A percentile compares a stretch with the other conserved stretches of the same genome.
phyloP scores from a whole-genome alignment of 352 stramenopile species.

The Pythium sp. region DNA sequence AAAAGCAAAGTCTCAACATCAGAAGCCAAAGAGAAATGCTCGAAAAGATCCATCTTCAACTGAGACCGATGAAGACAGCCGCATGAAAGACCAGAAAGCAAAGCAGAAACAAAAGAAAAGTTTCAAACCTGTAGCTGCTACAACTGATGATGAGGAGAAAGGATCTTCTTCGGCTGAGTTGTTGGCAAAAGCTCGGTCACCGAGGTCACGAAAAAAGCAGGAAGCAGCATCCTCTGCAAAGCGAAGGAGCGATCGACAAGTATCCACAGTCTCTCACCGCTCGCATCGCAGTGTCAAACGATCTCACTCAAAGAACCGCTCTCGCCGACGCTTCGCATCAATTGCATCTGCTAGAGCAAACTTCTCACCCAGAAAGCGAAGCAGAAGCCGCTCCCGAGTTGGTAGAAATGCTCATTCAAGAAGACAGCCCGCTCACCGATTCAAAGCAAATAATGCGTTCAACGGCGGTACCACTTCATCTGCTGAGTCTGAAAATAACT shows the following conservation, averaged over 20 bases:
- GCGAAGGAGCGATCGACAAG: conserved; percentile 7
- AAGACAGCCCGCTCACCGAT: background rate
- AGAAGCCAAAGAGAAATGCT: conserved; percentile 1
- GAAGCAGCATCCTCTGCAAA: background rate
- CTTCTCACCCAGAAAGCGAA: background rate
- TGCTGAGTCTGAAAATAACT: conserved; percentile 9
- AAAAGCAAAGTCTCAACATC: background rate
- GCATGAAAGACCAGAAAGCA: background rate
- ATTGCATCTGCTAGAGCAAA: background rate
- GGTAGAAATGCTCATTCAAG: background rate
- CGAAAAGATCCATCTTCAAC: conserved; percentile 9
- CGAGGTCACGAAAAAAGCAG: background rate
- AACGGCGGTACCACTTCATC: conserved; percentile 2
- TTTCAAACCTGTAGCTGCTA: conserved; percentile 2
- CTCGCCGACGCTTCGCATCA: conserved; percentile 1
- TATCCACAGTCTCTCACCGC: background rate
- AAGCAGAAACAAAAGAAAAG: conserved; percentile 3
- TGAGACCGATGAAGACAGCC: conserved; percentile 11
- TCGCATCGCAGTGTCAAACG: conserved; percentile 3
- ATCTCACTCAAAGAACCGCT: conserved; percentile 4
- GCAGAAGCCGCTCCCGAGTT: background rate
- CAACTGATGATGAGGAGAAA: conserved; percentile 12
- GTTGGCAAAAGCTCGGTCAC: background rate
- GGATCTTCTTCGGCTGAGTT: conserved; percentile 1
- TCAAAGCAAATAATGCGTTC: background rate